Percentiles rank a stretch among this genome's conserved stretches.
Conservation (phyloP, 2,329 filamentous ascomycete species). For the Colletotrichum chrysophilum region DNA sequence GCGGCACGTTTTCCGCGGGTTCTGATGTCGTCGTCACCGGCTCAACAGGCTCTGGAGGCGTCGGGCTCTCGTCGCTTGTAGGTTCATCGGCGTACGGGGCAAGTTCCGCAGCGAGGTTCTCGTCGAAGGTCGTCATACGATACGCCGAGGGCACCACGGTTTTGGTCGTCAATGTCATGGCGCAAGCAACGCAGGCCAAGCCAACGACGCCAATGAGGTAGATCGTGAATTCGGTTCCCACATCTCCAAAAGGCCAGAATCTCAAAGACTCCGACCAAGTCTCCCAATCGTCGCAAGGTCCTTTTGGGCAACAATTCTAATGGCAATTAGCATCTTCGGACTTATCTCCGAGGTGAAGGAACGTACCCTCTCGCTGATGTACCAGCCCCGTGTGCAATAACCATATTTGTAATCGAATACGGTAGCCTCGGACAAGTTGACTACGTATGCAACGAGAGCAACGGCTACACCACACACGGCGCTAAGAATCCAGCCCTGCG, state of each 20-base stretch:
- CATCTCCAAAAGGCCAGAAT: constrained; percentile 47
- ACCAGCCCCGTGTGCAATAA: constrained; percentile 77
- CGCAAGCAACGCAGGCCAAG: constrained; percentile 75
- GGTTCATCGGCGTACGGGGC: constrained; percentile 40
- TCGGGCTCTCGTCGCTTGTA: constrained; percentile 48
- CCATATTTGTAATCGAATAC: constrained; percentile 93
- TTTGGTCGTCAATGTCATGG: constrained; percentile 87
- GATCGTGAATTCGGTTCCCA: constrained; percentile 77
- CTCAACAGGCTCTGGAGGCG: constrained; percentile 44
- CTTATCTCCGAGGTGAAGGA: not conserved
- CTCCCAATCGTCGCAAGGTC: constrained; percentile 60
- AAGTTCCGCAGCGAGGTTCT: constrained; percentile 79
- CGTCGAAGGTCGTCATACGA: constrained; percentile 86
- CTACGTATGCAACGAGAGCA: constrained; percentile 83
- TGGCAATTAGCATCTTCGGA: constrained; percentile 10
- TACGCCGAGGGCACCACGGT: constrained; percentile 91
- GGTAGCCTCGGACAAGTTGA: constrained; percentile 84
- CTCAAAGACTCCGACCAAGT: constrained; percentile 58
- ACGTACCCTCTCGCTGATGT: constrained; percentile 70
- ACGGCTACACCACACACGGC: constrained; percentile 88
- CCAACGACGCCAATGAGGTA: constrained; percentile 76
- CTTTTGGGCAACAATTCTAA: constrained; percentile 59
- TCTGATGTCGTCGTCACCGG: constrained; percentile 28
- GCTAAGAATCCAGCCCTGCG: constrained; percentile 93
- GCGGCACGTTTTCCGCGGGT: constrained; percentile 37